Evolutionary conservation across 2,329 filamentous ascomycete genomes (phyloP).

Genomic region (Stachybotrys elegans): DNA sequence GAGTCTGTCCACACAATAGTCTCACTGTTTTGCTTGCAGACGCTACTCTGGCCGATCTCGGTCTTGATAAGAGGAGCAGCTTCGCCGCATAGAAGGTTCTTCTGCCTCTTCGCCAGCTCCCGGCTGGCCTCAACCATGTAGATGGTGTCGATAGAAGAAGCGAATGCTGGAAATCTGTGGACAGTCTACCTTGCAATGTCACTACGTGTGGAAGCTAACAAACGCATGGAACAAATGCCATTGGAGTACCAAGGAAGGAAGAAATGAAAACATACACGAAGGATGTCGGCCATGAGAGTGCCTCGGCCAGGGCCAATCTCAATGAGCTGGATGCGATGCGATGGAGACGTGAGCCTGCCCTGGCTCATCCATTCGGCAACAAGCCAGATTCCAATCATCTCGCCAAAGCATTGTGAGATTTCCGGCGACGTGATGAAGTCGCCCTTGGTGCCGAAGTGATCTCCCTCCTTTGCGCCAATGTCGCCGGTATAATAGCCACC

Average conservation of each 20-base stretch:
- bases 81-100: conserved; percentile 72
- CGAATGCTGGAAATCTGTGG: conserved; percentile 73
- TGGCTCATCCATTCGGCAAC: conserved; percentile 96
- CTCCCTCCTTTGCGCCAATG: conserved; percentile 59
- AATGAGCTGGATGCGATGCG: conserved; percentile 75
- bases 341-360: conserved; percentile 66
- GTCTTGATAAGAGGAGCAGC: conserved; percentile 63
- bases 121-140: conserved; percentile 94
- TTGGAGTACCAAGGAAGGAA: too few species aligned
- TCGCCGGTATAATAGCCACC: conserved; percentile 91
- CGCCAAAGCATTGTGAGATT: conserved; percentile 95
- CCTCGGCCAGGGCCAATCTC: conserved; percentile 92
- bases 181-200: conserved; percentile 58
- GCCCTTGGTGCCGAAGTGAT: conserved; percentile 88
- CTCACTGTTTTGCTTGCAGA: conserved; percentile 67
- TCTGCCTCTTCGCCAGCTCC: conserved; percentile 71
- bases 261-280: conserved; percentile 59
- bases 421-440: conserved; percentile 98
- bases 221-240: too few species aligned
- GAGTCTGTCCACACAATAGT: conserved; percentile 91
- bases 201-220: not conserved
- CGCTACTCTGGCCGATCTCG: conserved; percentile 67
- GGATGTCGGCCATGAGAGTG: conserved; percentile 94
- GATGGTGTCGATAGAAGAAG: conserved; percentile 73
- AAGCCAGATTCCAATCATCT: conserved; percentile 90